These are phyloP conservation scores for Mycena amicta DNA, from an alignment of 768 basidiomycete genomes.

Conservation along the genomic window DNA sequence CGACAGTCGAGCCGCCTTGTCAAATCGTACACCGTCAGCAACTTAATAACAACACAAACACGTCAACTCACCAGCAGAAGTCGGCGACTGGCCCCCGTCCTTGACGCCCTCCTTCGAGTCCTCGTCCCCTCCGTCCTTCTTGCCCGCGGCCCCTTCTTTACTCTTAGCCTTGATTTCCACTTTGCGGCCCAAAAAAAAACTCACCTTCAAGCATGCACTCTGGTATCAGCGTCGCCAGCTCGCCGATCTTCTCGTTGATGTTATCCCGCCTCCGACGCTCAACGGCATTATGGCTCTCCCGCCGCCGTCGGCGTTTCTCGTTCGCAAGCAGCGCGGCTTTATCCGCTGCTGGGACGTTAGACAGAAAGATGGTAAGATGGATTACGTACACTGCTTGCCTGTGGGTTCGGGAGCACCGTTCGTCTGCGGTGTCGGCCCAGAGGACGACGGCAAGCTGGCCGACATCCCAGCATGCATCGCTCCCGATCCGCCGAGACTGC, in stretches of 20 bases:
- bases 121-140: constrained; percentile 16
- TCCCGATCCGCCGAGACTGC: neutral
- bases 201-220: constrained; percentile 75
- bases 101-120: constrained; percentile 25
- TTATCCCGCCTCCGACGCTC: constrained; percentile 87
- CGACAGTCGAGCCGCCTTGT: constrained; percentile 36
- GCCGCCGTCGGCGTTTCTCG: constrained; percentile 78
- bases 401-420: neutral
- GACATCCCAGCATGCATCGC: neutral
- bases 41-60: neutral
- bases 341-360: too few relatives aligned
- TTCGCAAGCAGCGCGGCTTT: constrained; percentile 67
- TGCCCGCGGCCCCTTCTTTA: neutral
- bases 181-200: constrained; percentile 2
- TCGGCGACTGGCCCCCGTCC: constrained; percentile 34
- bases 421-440: constrained; percentile 2
- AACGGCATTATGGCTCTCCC: constrained; percentile 92
- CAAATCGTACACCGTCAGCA: neutral
- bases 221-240: constrained; percentile 86
- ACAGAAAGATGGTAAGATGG: too few relatives aligned
- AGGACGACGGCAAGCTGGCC: neutral
- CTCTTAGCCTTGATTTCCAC: neutral
- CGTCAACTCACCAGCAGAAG: neutral
- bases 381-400: constrained; percentile 16
- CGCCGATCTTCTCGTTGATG: constrained; percentile 94